Evolutionary conservation across 352 stramenopile genomes (phyloP), one percentile per base, ranked within the genome.

Genomic region (Saprolegnia diclina): DNA sequence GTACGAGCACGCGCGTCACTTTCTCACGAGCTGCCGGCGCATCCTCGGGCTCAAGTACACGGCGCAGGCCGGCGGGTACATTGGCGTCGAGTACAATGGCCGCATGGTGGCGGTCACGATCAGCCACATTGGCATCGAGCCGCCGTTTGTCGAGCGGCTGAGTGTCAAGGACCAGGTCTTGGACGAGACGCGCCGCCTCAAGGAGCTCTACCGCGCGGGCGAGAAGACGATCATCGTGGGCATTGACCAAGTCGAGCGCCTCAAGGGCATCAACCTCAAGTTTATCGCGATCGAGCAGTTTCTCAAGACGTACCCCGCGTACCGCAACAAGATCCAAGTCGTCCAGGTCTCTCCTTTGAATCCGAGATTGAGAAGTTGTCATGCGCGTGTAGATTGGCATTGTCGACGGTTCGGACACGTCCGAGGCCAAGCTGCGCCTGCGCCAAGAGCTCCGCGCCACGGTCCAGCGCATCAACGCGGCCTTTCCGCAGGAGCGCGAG

Each of bases 191-290:
- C 56, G 72, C 11, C 68, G 72, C 3, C 73, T 90, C 29, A 61
- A 71, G 9, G 64, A 76, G 14, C 86, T 85, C 54, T 92, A 88
- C 64, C 75, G 83, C 45, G 74, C 76, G 4, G 76, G 77, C 40
- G 77, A 82, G 24, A 79, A 79, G 35, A 89, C 71, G 26, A 87
- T 98, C 37, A 94, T 98, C 57, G 89, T 96, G 56, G 97, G 93
- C 54, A 90, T 99, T 59, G 94, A 99, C 76, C 77, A 91, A 48
- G 78, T 99, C 44, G 97, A 99, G 77, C 89, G 96, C 5, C 78
- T 99, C 10, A 99, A 99, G 73, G 97, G 97, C 5, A 96, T 99
- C 56, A 82, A 96, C 64, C 79, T 99, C 18, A 99, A 99, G 76
- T 79, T 99, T 52, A 81, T 97, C 29, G 96, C 95, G 0, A 88